These are phyloP conservation scores for Stemphylium vesicarium DNA, from an alignment of 2,329 filamentous ascomycete genomes.

Conservation along the genomic window DNA sequence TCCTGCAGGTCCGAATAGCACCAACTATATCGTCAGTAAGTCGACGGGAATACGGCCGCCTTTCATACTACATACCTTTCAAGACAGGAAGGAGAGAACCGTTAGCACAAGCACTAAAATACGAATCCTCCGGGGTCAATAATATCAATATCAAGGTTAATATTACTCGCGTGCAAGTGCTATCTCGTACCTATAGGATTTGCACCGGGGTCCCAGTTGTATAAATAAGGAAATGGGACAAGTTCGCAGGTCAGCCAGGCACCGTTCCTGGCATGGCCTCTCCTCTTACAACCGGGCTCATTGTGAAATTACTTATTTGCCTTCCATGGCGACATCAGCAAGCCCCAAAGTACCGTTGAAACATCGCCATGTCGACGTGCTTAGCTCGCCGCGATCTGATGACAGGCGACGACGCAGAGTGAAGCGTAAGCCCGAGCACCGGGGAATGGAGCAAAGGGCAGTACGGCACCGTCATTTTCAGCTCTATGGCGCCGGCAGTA, in stretches of 20 bases:
- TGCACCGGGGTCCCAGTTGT: slow-evolving; percentile 34
- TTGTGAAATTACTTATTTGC: slow-evolving; percentile 10
- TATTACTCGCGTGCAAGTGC: slow-evolving; percentile 22
- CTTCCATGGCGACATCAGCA: slow-evolving; percentile 11
- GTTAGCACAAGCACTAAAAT: slow-evolving; percentile 47
- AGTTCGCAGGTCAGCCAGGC: slow-evolving; percentile 23
- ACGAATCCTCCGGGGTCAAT: slow-evolving; percentile 30
- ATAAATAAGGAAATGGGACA: slow-evolving; percentile 32
- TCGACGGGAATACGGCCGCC: slow-evolving; percentile 25
- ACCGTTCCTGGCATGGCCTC: slow-evolving; percentile 26
- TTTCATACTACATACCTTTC: slow-evolving; percentile 44
- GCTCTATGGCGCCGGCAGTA: slow-evolving; percentile 43
- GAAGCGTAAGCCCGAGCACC: slow-evolving; percentile 34
- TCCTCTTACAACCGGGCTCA: slow-evolving; percentile 6
- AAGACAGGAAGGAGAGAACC: slow-evolving; percentile 36
- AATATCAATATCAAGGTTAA: slow-evolving; percentile 20
- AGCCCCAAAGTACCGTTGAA: slow-evolving; percentile 7
- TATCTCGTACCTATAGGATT: slow-evolving; percentile 32
- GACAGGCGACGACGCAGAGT: slow-evolving; percentile 17
- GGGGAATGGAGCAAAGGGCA: slow-evolving; percentile 21
- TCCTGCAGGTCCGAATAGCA: slow-evolving; percentile 36
- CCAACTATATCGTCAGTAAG: slow-evolving; percentile 40
- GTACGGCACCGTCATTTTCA: slow-evolving; percentile 38
- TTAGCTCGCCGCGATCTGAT: slow-evolving; percentile 15
- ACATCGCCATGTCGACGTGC: slow-evolving; percentile 5